Conservation (phyloP, 1,284 basidiomycete genomes). For the Rhizoctonia solani region DNA sequence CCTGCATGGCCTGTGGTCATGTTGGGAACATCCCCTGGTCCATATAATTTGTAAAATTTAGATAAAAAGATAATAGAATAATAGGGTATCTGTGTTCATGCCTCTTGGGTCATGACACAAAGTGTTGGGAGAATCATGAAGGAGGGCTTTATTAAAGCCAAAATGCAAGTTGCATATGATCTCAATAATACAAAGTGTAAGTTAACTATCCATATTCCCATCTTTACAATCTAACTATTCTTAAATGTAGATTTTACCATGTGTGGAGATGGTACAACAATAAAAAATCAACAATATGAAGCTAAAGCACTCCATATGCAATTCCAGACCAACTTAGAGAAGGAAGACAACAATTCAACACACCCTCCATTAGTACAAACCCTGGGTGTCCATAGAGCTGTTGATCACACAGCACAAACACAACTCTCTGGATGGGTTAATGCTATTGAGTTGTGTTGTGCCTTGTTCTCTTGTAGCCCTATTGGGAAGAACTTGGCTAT, state of each 20-base stretch:
- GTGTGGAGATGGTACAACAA: slow-evolving; percentile 18
- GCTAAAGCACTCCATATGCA: background rate
- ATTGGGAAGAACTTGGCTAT: background rate
- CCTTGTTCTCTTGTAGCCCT: background rate
- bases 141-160: slow-evolving; percentile 3
- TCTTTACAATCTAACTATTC: background rate
- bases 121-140: no score
- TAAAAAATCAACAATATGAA: slow-evolving; percentile 26
- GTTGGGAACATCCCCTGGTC: no score
- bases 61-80: no score
- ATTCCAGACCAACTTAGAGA: background rate
- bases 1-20: no score
- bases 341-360: background rate
- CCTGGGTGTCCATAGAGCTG: slow-evolving; percentile 6
- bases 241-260: slow-evolving; percentile 8
- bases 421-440: slow-evolving; percentile 4
- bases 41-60: no score
- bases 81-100: no score
- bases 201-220: background rate
- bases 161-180: slow-evolving; percentile 1
- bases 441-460: background rate
- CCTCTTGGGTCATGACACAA: no score
- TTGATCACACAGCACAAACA: slow-evolving; percentile 1
- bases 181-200: background rate
- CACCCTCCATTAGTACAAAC: background rate